Evolutionary conservation across 805 yeast species (phyloP), one percentile per base, ranked within the genome.

Genomic region (Zygosaccharomyces bisporus): DNA sequence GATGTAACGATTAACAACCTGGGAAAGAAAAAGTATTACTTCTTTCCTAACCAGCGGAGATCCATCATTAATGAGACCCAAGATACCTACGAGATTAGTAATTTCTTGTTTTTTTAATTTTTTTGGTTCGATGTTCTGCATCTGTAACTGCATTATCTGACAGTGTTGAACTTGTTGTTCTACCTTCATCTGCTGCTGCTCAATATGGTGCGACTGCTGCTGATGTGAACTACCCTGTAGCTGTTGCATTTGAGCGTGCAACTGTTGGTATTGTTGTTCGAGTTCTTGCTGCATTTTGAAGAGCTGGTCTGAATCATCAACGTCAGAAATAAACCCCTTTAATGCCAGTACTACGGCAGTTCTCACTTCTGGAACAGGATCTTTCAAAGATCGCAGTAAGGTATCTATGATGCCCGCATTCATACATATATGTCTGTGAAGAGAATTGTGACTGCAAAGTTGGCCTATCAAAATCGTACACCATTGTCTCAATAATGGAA

Each of bases 321-420:
- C 60, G 25, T 72, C 79, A 3, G 82, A 78, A 27, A 85, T 64
- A 57, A 81, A 87, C 30, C 81, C 77, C 3, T 88, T 78, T 39
- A 91, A 68, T 0, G 95, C 85, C 25, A 80, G 69, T 9, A 93
- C 68, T 3, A 87, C 78, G 0, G 97, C 86, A 0, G 96, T 84
- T 44, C 98, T 72, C 1, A 93, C 95, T 63, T 93, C 99, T 0
- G 98, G 96, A 37, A 91, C 88, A 0, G 97, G 96, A 60, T 93
- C 98, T 50, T 76, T 77, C 13, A 89, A 72, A 31, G 86, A 67
- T 18, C 69, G 69, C 24, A 80, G 61, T 21, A 91, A 56, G 3
- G 53, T 49, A 17, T 73, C 77, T 12, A 83, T 64, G 18, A 79
- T 75, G 0, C 84, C 84, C 44, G 80, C 83, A 51, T 81, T 78